Conservation (phyloP, 1,284 basidiomycete species). For the Psilocybe mexicana region DNA sequence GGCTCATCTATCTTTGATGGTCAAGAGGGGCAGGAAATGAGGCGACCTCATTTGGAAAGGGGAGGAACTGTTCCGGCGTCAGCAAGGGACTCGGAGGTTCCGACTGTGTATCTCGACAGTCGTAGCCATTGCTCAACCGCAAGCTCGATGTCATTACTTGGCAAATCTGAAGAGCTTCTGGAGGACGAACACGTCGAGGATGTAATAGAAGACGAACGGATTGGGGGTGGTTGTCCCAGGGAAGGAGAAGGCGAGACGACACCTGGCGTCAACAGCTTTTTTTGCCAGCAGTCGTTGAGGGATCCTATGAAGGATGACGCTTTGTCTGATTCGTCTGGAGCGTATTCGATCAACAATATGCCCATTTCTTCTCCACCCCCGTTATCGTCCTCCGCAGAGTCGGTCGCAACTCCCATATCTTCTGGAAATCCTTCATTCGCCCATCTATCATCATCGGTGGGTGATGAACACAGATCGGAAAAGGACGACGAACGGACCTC, state of each 20-base stretch:
- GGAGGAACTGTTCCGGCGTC: not conserved
- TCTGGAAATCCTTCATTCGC: constrained; percentile 40
- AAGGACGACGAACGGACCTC: not conserved
- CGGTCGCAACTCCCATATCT: constrained; percentile 40
- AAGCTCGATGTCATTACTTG: constrained; percentile 30
- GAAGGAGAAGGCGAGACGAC: not conserved
- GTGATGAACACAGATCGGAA: constrained; percentile 8
- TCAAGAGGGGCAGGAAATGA: not conserved
- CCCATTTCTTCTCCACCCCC: constrained; percentile 35
- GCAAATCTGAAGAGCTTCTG: constrained; percentile 14
- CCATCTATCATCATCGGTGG: constrained; percentile 33
- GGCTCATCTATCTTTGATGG: constrained; percentile 1
- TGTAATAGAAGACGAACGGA: not conserved
- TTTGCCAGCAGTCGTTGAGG: not conserved
- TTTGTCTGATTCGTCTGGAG: constrained; percentile 38
- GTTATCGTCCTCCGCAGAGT: constrained; percentile 47
- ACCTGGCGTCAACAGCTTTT: constrained; percentile 2
- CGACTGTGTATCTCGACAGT: constrained; percentile 34
- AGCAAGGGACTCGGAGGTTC: constrained; percentile 21
- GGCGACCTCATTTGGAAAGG: not conserved
- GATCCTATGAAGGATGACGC: constrained; percentile 19
- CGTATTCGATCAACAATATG: constrained; percentile 19
- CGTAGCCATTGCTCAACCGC: constrained; percentile 25
- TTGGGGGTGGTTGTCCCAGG: not conserved
- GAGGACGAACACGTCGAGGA: not conserved